A percentile compares a stretch with the other conserved stretches of the same genome.
Evolutionary conservation across 805 yeast species (phyloP).

Genomic region (Lachancea cidri): DNA sequence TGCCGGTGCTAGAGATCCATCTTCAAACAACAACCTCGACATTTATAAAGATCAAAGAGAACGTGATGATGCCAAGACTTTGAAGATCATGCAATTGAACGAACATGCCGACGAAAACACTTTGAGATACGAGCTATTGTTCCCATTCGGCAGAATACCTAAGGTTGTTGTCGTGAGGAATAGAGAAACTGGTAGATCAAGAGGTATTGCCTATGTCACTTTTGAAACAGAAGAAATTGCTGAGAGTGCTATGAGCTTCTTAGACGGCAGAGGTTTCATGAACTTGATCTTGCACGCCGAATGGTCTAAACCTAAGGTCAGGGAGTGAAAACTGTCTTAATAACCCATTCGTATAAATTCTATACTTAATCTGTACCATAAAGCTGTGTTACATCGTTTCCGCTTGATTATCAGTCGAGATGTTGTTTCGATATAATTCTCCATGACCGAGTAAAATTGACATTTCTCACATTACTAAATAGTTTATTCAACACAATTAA

Average conservation of each 20-base stretch:
- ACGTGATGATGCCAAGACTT: slow-evolving; percentile 81
- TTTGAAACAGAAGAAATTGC: slow-evolving; percentile 66
- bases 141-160: slow-evolving; percentile 58
- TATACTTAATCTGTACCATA: not conserved
- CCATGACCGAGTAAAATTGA: too few relatives aligned
- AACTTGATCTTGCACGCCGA: slow-evolving; percentile 71
- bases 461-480: too few relatives aligned
- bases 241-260: slow-evolving; percentile 63
- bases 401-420: not conserved
- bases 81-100: slow-evolving; percentile 88
- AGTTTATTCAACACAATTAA: too few relatives aligned
- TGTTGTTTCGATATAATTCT: too few relatives aligned
- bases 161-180: slow-evolving; percentile 84
- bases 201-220: slow-evolving; percentile 93
- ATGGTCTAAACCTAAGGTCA: slow-evolving; percentile 45
- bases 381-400: not conserved
- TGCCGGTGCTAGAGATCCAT: slow-evolving; percentile 39
- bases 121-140: slow-evolving; percentile 66
- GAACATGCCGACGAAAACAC: slow-evolving; percentile 77
- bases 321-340: slow-evolving; percentile 1
- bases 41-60: slow-evolving; percentile 44
- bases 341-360: not conserved
- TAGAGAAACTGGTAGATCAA: slow-evolving; percentile 88
- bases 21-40: slow-evolving; percentile 27
- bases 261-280: slow-evolving; percentile 91